Evolutionary conservation across 2,329 filamentous ascomycete genomes (phyloP).

Genomic region (Tolypocladium nubicola): DNA sequence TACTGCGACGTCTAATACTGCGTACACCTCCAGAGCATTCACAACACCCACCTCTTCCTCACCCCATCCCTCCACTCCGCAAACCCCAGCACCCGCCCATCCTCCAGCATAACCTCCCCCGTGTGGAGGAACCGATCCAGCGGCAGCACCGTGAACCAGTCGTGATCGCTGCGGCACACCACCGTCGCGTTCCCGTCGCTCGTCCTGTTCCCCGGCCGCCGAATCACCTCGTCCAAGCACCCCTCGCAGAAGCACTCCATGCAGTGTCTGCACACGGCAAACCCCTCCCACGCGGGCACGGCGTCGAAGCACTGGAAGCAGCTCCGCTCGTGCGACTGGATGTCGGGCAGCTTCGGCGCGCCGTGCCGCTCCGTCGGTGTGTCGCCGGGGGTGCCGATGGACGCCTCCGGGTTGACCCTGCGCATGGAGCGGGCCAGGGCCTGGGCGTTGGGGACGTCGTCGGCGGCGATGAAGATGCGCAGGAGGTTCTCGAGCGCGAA

Average conservation of each 20-base stretch:
- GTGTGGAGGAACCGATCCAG: conserved; percentile 22
- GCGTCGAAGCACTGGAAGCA: conserved; percentile 28
- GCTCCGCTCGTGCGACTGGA: conserved; percentile 20
- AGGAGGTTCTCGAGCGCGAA: conserved; percentile 31
- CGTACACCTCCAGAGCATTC: neutral
- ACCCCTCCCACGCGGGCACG: conserved; percentile 18
- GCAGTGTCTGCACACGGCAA: conserved; percentile 25
- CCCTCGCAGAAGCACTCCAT: conserved; percentile 26
- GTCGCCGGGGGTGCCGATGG: conserved; percentile 14
- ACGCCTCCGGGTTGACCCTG: conserved; percentile 18
- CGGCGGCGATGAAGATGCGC: conserved; percentile 25
- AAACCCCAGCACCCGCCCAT: conserved; percentile 20
- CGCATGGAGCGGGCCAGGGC: conserved; percentile 29
- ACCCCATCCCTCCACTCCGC: conserved; percentile 24
- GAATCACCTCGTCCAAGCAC: conserved; percentile 20
- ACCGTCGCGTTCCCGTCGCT: conserved; percentile 16
- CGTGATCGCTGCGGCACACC: conserved; percentile 24
- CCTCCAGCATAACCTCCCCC: conserved; percentile 25
- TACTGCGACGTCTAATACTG: too few species aligned
- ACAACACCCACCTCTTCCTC: conserved; percentile 15
- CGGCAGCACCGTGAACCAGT: conserved; percentile 27
- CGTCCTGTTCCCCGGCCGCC: conserved; percentile 18
- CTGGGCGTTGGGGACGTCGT: conserved; percentile 23
- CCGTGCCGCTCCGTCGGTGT: conserved; percentile 16
- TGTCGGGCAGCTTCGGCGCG: conserved; percentile 26